These are phyloP conservation scores for Melastoma malabathricum DNA, from an alignment of 345 rosid genomes.

Conservation along the genomic window DNA sequence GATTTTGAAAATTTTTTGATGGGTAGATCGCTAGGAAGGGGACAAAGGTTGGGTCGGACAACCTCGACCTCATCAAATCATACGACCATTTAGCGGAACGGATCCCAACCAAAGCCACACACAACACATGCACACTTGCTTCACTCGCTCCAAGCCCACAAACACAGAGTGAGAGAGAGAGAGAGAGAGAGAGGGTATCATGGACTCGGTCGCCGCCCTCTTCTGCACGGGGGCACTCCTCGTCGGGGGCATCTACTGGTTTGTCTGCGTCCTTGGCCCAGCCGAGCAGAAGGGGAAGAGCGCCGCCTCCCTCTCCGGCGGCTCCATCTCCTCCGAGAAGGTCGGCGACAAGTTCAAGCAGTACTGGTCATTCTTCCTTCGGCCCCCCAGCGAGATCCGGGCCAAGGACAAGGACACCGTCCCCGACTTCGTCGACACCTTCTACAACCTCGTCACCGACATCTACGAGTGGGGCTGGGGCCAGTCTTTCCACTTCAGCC, in stretches of 20 bases:
- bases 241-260: constrained; percentile 76
- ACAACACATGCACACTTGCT: too few relatives aligned
- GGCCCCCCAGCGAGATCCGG: constrained; percentile 67
- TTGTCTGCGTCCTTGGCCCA: constrained; percentile 70
- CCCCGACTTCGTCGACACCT: constrained; percentile 86
- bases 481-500: constrained; percentile 94
- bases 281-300: constrained; percentile 76
- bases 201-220: constrained; percentile 47
- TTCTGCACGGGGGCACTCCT: constrained; percentile 57
- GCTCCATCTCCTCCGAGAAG: constrained; percentile 80
- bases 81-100: too few relatives aligned
- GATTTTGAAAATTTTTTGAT: too few relatives aligned
- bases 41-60: too few relatives aligned
- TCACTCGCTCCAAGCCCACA: too few relatives aligned
- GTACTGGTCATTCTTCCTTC: constrained; percentile 83
- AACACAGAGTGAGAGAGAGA: too few relatives aligned
- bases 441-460: constrained; percentile 86
- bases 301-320: constrained; percentile 69
- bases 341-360: constrained; percentile 61
- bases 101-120: too few relatives aligned
- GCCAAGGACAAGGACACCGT: constrained; percentile 70
- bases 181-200: neutral
- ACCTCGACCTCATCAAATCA: too few relatives aligned
- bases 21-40: too few relatives aligned
- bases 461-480: constrained; percentile 99